These are phyloP conservation scores for Amanita phalloides DNA, from an alignment of 768 basidiomycete genomes.

Conservation along the genomic window DNA sequence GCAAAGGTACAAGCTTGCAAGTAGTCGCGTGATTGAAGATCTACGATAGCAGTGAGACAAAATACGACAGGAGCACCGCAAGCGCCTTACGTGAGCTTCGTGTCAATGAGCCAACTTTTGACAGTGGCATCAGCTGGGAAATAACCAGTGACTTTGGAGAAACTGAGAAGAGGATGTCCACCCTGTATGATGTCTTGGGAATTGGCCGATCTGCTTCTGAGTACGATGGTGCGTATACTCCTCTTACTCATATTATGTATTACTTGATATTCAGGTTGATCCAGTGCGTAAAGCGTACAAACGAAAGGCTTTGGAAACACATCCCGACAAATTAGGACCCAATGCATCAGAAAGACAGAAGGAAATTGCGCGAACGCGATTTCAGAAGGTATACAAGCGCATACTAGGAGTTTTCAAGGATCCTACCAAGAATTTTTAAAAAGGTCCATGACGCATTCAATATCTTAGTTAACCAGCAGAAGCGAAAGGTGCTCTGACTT, in stretches of 20 bases:
- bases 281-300: conserved; percentile 61
- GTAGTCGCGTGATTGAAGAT: not conserved
- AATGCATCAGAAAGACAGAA: conserved; percentile 39
- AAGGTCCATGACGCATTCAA: conserved; percentile 59
- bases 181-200: conserved; percentile 34
- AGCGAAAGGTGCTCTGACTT: conserved; percentile 35
- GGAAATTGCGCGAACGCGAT: conserved; percentile 42
- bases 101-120: no score
- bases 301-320: conserved; percentile 57
- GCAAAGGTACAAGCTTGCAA: not conserved
- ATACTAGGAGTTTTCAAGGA: not conserved
- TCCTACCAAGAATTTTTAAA: not conserved
- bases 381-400: conserved; percentile 38
- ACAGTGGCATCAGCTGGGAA: no score
- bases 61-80: no score
- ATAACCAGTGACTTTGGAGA: no score
- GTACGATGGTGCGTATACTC: conserved; percentile 35
- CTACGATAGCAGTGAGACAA: no score
- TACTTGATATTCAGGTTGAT: not conserved
- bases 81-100: no score
- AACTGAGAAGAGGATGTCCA: not conserved
- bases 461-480: conserved; percentile 40
- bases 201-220: conserved; percentile 31
- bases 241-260: not conserved
- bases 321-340: conserved; percentile 61